A percentile compares a stretch with the other conserved stretches of the same genome.
phyloP scores from a whole-genome alignment of 2,329 filamentous ascomycete genomes.

The Colletotrichum kahawae region DNA sequence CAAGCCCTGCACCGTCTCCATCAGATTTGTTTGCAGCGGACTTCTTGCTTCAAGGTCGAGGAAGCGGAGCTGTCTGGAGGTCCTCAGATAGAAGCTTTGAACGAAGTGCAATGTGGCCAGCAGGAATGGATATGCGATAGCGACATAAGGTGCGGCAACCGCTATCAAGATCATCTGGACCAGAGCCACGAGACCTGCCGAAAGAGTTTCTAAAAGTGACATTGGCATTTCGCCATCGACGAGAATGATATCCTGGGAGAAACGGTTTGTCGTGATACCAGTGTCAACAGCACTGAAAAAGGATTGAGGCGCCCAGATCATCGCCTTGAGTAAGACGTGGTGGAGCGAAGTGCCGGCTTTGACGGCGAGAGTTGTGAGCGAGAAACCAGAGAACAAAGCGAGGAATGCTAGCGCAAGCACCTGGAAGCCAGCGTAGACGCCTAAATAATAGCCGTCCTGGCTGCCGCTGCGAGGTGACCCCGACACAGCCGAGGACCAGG shows the following conservation, averaged over 20 bases:
- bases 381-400: background rate
- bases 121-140: background rate
- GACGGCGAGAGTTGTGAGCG: background rate
- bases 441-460: slow-evolving; percentile 23
- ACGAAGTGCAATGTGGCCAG: slow-evolving; percentile 31
- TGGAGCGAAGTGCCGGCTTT: background rate
- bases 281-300: slow-evolving; percentile 16
- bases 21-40: slow-evolving; percentile 55
- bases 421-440: slow-evolving; percentile 28
- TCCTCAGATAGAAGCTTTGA: slow-evolving; percentile 59
- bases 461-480: background rate
- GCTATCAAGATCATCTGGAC: background rate
- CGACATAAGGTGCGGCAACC: background rate
- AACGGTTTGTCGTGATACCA: slow-evolving; percentile 6
- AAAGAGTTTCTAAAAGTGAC: slow-evolving; percentile 1
- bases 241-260: slow-evolving; percentile 21
- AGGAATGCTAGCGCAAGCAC: slow-evolving; percentile 26
- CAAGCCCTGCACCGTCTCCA: slow-evolving; percentile 51
- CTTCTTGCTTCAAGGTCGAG: slow-evolving; percentile 56
- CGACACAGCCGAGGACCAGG: background rate
- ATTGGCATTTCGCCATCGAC: slow-evolving; percentile 24
- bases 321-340: slow-evolving; percentile 14
- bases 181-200: slow-evolving; percentile 25
- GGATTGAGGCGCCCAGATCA: slow-evolving; percentile 16
- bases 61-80: slow-evolving; percentile 58